Percentiles rank a stretch among this genome's conserved stretches.
Evolutionary conservation across 257 asterid species (phyloP).

Genomic region (Eustoma russellianum): DNA sequence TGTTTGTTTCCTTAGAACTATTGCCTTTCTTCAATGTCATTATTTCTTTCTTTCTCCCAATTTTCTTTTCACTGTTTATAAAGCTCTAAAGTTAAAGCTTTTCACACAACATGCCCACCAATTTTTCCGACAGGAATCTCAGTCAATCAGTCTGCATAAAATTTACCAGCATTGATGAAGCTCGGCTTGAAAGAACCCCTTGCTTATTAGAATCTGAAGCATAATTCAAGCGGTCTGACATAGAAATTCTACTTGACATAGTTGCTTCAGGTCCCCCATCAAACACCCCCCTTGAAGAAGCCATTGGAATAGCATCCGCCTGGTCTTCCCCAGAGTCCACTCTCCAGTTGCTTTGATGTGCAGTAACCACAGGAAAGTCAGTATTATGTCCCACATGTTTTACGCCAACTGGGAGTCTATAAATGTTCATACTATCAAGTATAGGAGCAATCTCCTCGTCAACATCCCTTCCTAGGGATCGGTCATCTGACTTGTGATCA

Average conservation of each 20-base stretch:
- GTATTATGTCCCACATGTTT: constrained; percentile 38
- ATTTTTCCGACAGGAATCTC: no score
- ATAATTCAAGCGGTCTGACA: constrained; percentile 26
- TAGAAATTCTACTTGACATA: constrained; percentile 20
- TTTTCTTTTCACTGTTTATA: no score
- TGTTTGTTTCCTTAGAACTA: no score
- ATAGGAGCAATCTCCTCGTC: constrained; percentile 29
- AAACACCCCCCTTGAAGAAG: constrained; percentile 33
- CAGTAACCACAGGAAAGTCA: constrained; percentile 27
- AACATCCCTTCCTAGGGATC: constrained; percentile 29
- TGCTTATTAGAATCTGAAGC: constrained; percentile 46
- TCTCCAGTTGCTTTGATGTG: constrained; percentile 26
- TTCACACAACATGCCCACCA: no score
- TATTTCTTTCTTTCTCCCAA: no score
- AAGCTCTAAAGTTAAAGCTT: no score
- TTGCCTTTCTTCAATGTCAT: no score
- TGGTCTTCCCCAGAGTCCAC: constrained; percentile 27
- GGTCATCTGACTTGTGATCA: constrained; percentile 25
- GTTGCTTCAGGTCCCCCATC: constrained; percentile 28
- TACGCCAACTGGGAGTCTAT: constrained; percentile 85
- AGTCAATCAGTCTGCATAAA: not conserved
- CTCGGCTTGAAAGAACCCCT: constrained; percentile 76
- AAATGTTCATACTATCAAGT: constrained; percentile 46
- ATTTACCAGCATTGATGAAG: constrained; percentile 94
- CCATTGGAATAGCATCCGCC: constrained; percentile 22